Evolutionary conservation across 768 basidiomycete species (phyloP).

Genomic region (Pisolithus marmoratus): DNA sequence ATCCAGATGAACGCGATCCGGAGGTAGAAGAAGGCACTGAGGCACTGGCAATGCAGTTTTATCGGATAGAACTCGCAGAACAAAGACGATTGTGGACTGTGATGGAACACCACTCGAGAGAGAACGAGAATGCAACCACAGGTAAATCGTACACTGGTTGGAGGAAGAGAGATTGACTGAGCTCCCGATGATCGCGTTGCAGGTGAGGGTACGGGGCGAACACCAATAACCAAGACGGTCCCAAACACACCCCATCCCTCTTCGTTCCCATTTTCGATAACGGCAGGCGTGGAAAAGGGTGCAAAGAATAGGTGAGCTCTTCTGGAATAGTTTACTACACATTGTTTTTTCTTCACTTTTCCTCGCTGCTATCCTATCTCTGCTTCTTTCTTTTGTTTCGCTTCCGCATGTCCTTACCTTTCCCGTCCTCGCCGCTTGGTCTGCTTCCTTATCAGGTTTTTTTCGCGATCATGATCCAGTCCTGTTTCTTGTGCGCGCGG

Average conservation of each 20-base stretch:
- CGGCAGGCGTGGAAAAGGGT: conserved; percentile 93
- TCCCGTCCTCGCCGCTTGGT: background rate
- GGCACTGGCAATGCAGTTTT: conserved; percentile 87
- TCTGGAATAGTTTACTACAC: background rate
- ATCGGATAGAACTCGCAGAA: conserved; percentile 86
- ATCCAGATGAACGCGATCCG: conserved; percentile 31
- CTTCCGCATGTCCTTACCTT: background rate
- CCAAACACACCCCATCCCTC: conserved; percentile 14
- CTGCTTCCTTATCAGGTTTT: background rate
- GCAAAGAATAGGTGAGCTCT: conserved; percentile 74
- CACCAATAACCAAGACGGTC: conserved; percentile 8
- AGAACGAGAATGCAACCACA: conserved; percentile 32
- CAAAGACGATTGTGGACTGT: conserved; percentile 83
- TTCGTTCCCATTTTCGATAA: conserved; percentile 83
- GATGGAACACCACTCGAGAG: conserved; percentile 84
- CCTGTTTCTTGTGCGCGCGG: background rate
- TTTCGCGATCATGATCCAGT: background rate
- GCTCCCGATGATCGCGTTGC: background rate
- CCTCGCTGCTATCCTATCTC: background rate
- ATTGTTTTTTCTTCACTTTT: background rate
- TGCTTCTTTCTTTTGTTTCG: background rate
- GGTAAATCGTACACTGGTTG: conserved; percentile 4
- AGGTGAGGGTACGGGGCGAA: conserved; percentile 1
- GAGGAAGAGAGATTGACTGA: background rate
- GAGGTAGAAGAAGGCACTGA: conserved; percentile 67